Evolutionary conservation across 2,329 filamentous ascomycete genomes (phyloP).

Genomic region (Westerdykella ornata): DNA sequence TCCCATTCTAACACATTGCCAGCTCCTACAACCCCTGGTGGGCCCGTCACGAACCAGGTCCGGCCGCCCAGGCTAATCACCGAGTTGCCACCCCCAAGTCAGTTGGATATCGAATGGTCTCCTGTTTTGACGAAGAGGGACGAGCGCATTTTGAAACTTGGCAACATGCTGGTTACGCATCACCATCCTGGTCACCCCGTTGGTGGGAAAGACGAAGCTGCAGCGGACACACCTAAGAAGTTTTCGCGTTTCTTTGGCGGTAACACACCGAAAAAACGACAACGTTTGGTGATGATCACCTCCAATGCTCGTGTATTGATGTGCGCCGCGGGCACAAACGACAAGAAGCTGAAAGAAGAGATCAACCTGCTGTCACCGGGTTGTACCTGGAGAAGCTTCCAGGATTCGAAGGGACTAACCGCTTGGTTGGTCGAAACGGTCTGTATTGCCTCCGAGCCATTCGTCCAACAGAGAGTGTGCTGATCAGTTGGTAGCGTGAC

Average conservation of each 20-base stretch:
- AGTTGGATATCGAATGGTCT: conserved; percentile 97
- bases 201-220: conserved; percentile 57
- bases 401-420: conserved; percentile 79
- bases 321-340: conserved; percentile 84
- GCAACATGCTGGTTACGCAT: conserved; percentile 79
- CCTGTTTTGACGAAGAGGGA: conserved; percentile 86
- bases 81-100: conserved; percentile 90
- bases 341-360: conserved; percentile 91
- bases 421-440: conserved; percentile 92
- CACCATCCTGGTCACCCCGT: conserved; percentile 70
- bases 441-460: conserved; percentile 45
- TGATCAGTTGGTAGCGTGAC: conserved; percentile 57
- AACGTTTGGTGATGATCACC: conserved; percentile 90
- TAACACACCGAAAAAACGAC: conserved; percentile 83
- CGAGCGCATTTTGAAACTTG: conserved; percentile 88
- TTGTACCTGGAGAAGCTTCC: conserved; percentile 69
- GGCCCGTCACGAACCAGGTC: conserved; percentile 17
- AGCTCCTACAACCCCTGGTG: conserved; percentile 26
- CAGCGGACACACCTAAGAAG: conserved; percentile 64
- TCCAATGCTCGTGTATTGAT: conserved; percentile 84
- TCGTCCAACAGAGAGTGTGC: not conserved
- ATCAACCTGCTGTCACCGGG: conserved; percentile 73
- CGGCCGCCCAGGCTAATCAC: conserved; percentile 70
- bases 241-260: conserved; percentile 90
- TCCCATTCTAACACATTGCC: conserved; percentile 15